Evolutionary conservation across 768 basidiomycete genomes (phyloP).

Genomic region (Neoboletus brunneissimus): DNA sequence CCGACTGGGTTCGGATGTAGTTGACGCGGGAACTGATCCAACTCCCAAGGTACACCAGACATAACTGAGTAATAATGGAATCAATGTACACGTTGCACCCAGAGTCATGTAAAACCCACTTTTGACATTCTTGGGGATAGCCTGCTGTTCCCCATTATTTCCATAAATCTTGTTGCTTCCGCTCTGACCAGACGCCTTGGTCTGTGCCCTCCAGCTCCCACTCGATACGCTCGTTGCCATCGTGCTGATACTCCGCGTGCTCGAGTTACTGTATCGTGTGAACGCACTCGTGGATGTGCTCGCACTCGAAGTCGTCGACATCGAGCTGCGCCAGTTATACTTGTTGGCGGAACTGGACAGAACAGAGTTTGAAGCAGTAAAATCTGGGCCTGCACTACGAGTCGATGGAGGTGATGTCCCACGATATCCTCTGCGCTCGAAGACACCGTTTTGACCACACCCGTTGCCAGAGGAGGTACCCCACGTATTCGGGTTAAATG

Average conservation of each 20-base stretch:
- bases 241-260: slow-evolving; percentile 71
- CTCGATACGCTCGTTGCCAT: slow-evolving; percentile 78
- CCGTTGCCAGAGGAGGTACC: slow-evolving; percentile 16
- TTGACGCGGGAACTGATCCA: slow-evolving; percentile 65
- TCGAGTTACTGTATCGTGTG: slow-evolving; percentile 71
- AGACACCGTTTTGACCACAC: slow-evolving; percentile 6
- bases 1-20: slow-evolving; percentile 58
- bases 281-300: slow-evolving; percentile 70
- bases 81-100: neutral
- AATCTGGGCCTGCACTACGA: slow-evolving; percentile 47
- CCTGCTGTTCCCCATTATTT: slow-evolving; percentile 25
- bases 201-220: slow-evolving; percentile 65
- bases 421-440: slow-evolving; percentile 41
- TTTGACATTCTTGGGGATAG: slow-evolving; percentile 73
- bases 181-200: slow-evolving; percentile 15
- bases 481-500: slow-evolving; percentile 20
- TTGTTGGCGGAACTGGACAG: slow-evolving; percentile 43
- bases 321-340: slow-evolving; percentile 74
- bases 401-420: slow-evolving; percentile 59
- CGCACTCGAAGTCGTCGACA: slow-evolving; percentile 65
- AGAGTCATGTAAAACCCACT: slow-evolving; percentile 47
- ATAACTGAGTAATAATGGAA: slow-evolving; percentile 47
- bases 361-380: slow-evolving; percentile 59
- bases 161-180: slow-evolving; percentile 16
- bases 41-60: slow-evolving; percentile 74